Evolutionary conservation across 2,329 filamentous ascomycete genomes (phyloP), one percentile per base, ranked within the genome.

Genomic region (Arachnomyces sp.): DNA sequence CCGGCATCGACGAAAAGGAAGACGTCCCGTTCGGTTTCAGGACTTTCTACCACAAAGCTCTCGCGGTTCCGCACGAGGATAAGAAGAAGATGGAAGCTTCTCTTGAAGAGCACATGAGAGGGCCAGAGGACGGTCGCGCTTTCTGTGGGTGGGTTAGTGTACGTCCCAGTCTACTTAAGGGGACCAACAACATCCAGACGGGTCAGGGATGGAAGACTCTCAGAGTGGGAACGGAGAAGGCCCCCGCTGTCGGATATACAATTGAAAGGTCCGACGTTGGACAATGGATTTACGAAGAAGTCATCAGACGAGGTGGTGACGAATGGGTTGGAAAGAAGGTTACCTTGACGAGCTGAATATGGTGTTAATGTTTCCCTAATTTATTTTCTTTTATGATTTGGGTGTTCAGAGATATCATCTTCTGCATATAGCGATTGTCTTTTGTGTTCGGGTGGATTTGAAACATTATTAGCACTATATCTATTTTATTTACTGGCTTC

Each of bases 191-290:
- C 4, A 43, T 46, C 28, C 15, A 36, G 15, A 45, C 41, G 16
- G 48, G 44, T 7, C 41, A 40, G 18, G 56, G 51, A 1, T 44
- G 49, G 40, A 44, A 53, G 28, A 48, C 46, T 8, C 38, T 60
- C 28, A 49, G 44, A 15, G 47, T 43, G 15, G 55, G 55, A 3
- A 51, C 44, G 12, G 56, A 58, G 30, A 36, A 39, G 6, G 38
- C 50, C 28, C 55, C 55, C n/a, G 54, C 50, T 4, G 15, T 52
- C 2, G 56, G 56, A 9, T 56, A 52, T 40, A 50, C 44, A 7
- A 52, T 60, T 35, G 43, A 50, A 39, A 47, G 56, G 15, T 50
- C 50, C 3, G 56, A 59, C 46, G 54, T 60, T 14, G 55, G 55
- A 6, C 38, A 50, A 28, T 59, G 54, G 52, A 47, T 60, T 14